These are phyloP conservation scores for Quercus berberidifolia DNA, from an alignment of 306 rosid genomes.

Conservation along the genomic window DNA sequence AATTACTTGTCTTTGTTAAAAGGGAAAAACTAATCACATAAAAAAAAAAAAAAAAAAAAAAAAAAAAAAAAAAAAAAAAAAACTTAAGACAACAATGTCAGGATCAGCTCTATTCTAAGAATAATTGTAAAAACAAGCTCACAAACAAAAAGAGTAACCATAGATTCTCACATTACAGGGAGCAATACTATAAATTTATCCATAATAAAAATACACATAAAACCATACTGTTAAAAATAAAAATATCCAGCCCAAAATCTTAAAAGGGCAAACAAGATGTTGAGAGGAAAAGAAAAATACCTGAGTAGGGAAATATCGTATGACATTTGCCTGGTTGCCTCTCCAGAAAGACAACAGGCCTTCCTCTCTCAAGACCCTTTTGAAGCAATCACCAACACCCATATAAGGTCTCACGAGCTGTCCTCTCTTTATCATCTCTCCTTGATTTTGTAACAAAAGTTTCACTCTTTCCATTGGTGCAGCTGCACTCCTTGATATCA, in stretches of 20 bases:
- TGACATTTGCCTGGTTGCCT: slow-evolving; percentile 83
- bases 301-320: slow-evolving; percentile 95
- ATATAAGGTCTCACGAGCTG: slow-evolving; percentile 65
- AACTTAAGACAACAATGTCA: background rate
- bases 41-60: background rate
- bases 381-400: slow-evolving; percentile 66
- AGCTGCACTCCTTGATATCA: slow-evolving; percentile 64
- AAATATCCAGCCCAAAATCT: background rate
- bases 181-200: background rate
- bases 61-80: background rate
- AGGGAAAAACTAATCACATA: too few species aligned
- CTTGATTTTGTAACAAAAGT: slow-evolving; percentile 92
- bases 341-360: slow-evolving; percentile 91
- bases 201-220: background rate
- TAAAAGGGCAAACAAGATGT: slow-evolving; percentile 6
- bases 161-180: background rate
- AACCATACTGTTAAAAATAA: background rate
- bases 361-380: slow-evolving; percentile 70
- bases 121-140: background rate
- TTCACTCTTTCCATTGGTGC: slow-evolving; percentile 96
- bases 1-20: too few species aligned
- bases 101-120: background rate
- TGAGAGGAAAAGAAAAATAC: slow-evolving; percentile 27
- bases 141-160: background rate
- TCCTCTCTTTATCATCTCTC: slow-evolving; percentile 90